Conservation (phyloP, 345 rosid genomes). For the Adansonia digitata region DNA sequence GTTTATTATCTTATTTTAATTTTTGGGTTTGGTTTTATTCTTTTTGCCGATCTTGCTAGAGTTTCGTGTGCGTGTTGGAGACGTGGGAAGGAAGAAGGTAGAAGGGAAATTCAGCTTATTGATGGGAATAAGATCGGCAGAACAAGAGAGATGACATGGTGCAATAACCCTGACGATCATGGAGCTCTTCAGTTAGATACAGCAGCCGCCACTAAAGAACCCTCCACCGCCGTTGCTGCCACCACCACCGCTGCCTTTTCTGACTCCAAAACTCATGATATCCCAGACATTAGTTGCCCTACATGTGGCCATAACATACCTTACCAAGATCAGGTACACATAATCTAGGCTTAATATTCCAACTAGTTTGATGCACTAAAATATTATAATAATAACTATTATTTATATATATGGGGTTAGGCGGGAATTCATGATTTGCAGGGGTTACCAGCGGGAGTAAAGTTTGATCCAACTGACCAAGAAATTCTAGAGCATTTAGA, state of each 20-base stretch:
- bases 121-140: slow-evolving; percentile 21
- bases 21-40: background rate
- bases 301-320: slow-evolving; percentile 67
- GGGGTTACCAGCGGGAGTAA: slow-evolving; percentile 89
- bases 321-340: slow-evolving; percentile 55
- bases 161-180: slow-evolving; percentile 41
- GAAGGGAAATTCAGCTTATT: background rate
- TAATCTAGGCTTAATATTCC: background rate
- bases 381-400: background rate
- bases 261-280: slow-evolving; percentile 14
- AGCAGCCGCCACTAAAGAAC: background rate
- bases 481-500: background rate
- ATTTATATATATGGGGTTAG: slow-evolving; percentile 37
- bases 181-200: slow-evolving; percentile 22
- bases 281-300: slow-evolving; percentile 43
- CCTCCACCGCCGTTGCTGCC: background rate
- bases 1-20: slow-evolving; percentile 1
- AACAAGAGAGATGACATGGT: slow-evolving; percentile 54
- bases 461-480: slow-evolving; percentile 39
- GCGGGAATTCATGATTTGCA: slow-evolving; percentile 62
- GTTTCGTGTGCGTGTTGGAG: slow-evolving; percentile 5
- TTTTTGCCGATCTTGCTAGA: background rate
- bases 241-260: background rate
- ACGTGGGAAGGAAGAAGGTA: slow-evolving; percentile 10
- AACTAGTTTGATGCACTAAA: background rate